Conservation (phyloP, 208 protist genomes). For the Wallacemonas sp. region DNA sequence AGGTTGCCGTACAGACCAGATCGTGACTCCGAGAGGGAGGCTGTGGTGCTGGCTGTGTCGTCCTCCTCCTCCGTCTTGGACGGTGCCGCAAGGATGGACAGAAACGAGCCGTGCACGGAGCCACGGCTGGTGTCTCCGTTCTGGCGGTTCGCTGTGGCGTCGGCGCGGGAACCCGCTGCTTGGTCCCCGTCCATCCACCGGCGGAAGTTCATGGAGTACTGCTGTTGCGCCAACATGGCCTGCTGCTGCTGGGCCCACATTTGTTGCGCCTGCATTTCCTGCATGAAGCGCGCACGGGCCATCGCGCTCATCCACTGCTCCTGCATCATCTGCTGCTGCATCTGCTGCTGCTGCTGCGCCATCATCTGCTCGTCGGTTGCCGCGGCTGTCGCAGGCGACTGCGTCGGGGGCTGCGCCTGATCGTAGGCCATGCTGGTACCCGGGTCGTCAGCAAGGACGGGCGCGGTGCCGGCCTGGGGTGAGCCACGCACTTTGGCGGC, state of each 20-base stretch:
- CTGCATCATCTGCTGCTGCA: slow-evolving; percentile 6
- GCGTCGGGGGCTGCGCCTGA: no score
- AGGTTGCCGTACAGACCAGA: slow-evolving; percentile 4
- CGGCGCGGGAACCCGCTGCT: background rate
- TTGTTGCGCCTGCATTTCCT: background rate
- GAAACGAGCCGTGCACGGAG: slow-evolving; percentile 3
- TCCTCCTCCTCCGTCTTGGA: background rate
- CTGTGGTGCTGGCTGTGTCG: background rate
- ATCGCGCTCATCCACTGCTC: slow-evolving; percentile 8
- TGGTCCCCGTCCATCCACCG: slow-evolving; percentile 2
- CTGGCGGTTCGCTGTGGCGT: background rate
- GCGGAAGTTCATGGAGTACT: slow-evolving; percentile 1
- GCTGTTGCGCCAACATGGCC: background rate
- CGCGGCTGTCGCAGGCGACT: background rate
- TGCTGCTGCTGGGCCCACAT: slow-evolving; percentile 13
- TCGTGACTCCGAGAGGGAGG: background rate
- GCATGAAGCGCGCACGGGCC: slow-evolving; percentile 4
- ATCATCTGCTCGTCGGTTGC: background rate
- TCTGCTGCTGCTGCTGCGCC: background rate
- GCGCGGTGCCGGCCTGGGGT: slow-evolving; percentile 1
- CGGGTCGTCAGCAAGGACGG: background rate
- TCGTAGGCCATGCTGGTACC: no score
- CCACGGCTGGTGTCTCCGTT: background rate
- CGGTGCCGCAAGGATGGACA: slow-evolving; percentile 1
- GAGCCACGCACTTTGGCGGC: background rate